Evolutionary conservation across 495 filamentous ascomycete species (phyloP), one percentile per base, ranked within the genome.

Genomic region (Penicillium dipodomyicola): DNA sequence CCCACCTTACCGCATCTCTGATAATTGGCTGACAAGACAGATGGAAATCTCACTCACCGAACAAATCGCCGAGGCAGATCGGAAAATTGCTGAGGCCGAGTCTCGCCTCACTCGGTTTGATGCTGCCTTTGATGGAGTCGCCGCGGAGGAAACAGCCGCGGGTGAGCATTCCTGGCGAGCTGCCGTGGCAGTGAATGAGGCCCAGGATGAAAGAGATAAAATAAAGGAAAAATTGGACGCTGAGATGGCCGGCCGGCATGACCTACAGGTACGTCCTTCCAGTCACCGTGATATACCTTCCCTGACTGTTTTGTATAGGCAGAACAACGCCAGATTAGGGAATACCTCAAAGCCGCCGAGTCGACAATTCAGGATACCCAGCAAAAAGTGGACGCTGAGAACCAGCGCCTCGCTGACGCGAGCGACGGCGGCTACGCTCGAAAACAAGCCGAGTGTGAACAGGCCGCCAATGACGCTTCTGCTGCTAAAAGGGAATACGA

Each of bases 151-250:
- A 15, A 82, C 84, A 60, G 77, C 82, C 33, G 77, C 81, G 5
- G 79, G 80, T 53, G 81, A 82, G 43, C 80, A 79, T 49, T 65
- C 84, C 22, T 72, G 78, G 17, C 68, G 76, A 49, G 81, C 84
- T 11, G 78, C 82, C 44, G 61, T 68, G 19, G 71, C 69, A 37
- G 66, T 85, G 2, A 77, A 77, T 48, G 74, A 76, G 15, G 63
- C 76, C 9, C 50, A 72, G 42, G 72, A 72, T 37, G 75, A 76
- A 46, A 78, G 71, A 44, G 62, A 66, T 25, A 65, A 68, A 29
- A 63, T 77, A 32, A 74, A 82, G 58, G 60, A 65, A 25, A 70
- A 60, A 22, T 57, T 68, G 42, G 72, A 79, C 29, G 65, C 68
- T 9, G 67, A 73, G 35, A 78, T 77, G 66, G 68, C 43, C 5